phyloP scores from a whole-genome alignment of 2,329 filamentous ascomycete species.

The Alternaria infectoria region DNA sequence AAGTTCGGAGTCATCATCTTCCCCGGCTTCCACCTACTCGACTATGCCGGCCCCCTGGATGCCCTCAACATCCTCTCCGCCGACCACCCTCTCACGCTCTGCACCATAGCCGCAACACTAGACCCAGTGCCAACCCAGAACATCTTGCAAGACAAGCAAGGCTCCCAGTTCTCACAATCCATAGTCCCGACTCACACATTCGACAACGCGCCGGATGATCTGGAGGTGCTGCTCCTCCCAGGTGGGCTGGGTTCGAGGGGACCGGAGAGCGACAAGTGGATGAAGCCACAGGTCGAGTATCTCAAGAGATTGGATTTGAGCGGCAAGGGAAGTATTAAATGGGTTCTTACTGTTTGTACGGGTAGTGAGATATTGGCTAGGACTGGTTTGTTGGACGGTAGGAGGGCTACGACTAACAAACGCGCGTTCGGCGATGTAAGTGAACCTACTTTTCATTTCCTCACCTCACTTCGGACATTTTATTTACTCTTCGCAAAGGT shows the following conservation, averaged over 20 bases:
- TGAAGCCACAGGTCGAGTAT: conserved; percentile 53
- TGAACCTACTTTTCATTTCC: not conserved
- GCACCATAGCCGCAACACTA: conserved; percentile 43
- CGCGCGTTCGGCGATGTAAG: conserved; percentile 53
- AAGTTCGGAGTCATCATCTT: conserved; percentile 45
- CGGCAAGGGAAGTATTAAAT: conserved; percentile 52
- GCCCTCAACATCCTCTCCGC: conserved; percentile 51
- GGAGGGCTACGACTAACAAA: conserved; percentile 72
- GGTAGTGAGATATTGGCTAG: conserved; percentile 65
- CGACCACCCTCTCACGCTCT: conserved; percentile 34
- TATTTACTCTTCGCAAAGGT: conserved; percentile 35
- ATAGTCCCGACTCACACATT: conserved; percentile 64
- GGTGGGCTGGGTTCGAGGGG: conserved; percentile 62
- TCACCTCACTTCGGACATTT: not conserved
- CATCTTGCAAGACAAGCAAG: conserved; percentile 7
- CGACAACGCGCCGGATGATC: conserved; percentile 52
- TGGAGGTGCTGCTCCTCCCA: conserved; percentile 71
- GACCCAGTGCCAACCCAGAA: conserved; percentile 43
- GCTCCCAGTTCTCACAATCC: conserved; percentile 43
- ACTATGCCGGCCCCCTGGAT: conserved; percentile 55
- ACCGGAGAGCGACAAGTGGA: conserved; percentile 31
- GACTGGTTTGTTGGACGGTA: conserved; percentile 66
- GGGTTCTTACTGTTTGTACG: conserved; percentile 71
- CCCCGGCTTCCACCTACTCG: conserved; percentile 48
- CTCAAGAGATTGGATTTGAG: conserved; percentile 54